Base-by-base conservation (phyloP, 305 asterid species). In the Fraxinus sp. region DNA sequence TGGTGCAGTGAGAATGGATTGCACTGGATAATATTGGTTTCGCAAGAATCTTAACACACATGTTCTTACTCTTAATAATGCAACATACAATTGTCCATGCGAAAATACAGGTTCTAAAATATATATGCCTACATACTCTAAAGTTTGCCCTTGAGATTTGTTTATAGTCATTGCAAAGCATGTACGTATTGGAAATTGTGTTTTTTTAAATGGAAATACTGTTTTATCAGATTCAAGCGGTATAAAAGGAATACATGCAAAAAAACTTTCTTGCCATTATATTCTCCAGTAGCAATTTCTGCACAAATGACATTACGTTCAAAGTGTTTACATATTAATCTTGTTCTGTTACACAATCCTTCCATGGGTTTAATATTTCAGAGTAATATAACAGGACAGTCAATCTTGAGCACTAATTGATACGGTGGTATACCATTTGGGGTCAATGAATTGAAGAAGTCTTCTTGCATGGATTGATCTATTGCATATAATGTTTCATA, bases 341-440 rank as follows among this genome's bases (percentile, higher is more conserved):
- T 20, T 0, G 86, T 83, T 0, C 83, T 79, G 28, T 83, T 83
- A 13, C 86, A 83, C 5, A 83, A 14, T 1, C 83, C 68, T 10
- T 75, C 81, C 9, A 6, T 14, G 0, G 62, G 85, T 8, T 70
- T 73, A 4, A 83, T 3, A 13, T 83, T 83, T 11, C 71, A 62
- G 8, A 77, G 13, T 0, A 68, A n/a, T 5, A 83, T 77, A 0
- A 77, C n/a, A 1, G 79, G 85, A 0, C 39, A 16, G 32, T 66
- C 66, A 0, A 0, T 2, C n/a, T 77, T 83, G 0, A 83, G 33
- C 55, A 55, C 18, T 26, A 68, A 6, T 18, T 37, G 2, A 32
- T 83, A 7, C 1, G 68, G 64, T 2, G 79, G 79, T 6, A 41
- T 22, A 5, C 37, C 79, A 10, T n/a, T 11, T 18, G 77, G 81